phyloP scores from a whole-genome alignment of 495 filamentous ascomycete genomes.

The Acidomyces sp. region DNA sequence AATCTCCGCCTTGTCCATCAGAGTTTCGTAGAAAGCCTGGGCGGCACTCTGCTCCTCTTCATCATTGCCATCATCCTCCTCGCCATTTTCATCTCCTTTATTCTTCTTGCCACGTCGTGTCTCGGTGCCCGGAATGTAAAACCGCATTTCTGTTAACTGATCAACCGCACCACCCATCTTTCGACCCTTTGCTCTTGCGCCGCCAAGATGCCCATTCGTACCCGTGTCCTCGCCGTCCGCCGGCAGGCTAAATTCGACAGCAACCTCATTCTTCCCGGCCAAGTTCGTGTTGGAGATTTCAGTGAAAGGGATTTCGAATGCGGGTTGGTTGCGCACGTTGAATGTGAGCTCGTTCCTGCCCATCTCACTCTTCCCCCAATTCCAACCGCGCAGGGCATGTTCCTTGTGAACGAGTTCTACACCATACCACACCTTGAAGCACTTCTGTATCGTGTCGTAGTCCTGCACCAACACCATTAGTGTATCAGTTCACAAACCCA shows the following conservation, averaged over 20 bases:
- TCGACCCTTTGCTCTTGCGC: constrained; percentile 65
- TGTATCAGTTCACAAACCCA: neutral
- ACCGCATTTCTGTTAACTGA: constrained; percentile 94
- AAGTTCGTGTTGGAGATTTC: constrained; percentile 98
- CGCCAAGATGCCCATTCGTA: constrained; percentile 61
- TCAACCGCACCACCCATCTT: constrained; percentile 81
- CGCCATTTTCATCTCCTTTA: constrained; percentile 23
- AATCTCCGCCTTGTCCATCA: constrained; percentile 99
- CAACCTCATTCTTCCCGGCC: constrained; percentile 94
- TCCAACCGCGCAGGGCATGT: constrained; percentile 94
- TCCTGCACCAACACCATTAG: constrained; percentile 44
- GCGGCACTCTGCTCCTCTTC: constrained; percentile 87
- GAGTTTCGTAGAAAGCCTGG: constrained; percentile 86
- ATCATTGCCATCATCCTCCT: constrained; percentile 47
- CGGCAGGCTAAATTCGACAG: constrained; percentile 79
- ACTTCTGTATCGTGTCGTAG: constrained; percentile 72
- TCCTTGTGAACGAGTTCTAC: constrained; percentile 82
- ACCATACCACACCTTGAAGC: constrained; percentile 94
- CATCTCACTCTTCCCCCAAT: constrained; percentile 98
- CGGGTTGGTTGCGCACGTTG: constrained; percentile 91
- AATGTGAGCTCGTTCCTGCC: constrained; percentile 88
- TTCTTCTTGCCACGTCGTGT: constrained; percentile 69
- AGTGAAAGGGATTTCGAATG: constrained; percentile 94
- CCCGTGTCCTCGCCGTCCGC: constrained; percentile 51
- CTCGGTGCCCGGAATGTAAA: constrained; percentile 91